A percentile compares a stretch with the other conserved stretches of the same genome.
Conservation (phyloP, 225 moss, liverwort and hornwort species). For the Physcomitrium patens region DNA sequence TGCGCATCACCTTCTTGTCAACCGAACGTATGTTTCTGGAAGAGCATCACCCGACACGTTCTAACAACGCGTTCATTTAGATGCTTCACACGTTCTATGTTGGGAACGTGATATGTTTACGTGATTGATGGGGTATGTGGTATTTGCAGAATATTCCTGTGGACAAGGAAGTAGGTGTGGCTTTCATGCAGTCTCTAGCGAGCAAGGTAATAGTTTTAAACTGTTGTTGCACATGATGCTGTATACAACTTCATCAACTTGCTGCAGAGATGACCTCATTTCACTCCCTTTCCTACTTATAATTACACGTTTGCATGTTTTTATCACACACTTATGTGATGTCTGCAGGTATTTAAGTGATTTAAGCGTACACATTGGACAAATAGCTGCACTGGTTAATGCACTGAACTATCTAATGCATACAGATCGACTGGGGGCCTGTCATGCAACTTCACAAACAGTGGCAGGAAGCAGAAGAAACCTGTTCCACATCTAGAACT, state of each 20-base stretch:
- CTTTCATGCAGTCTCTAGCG: constrained; percentile 62
- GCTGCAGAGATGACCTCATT: not conserved
- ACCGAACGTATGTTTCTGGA: constrained; percentile 15
- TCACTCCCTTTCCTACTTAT: constrained; percentile 4
- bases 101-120: constrained; percentile 1
- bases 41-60: constrained; percentile 19
- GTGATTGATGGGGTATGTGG: constrained; percentile 20
- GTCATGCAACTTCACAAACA: constrained; percentile 60
- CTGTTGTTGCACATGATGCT: constrained; percentile 10
- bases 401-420: constrained; percentile 14
- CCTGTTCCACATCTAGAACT: constrained; percentile 13
- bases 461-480: constrained; percentile 56
- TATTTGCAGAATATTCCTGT: constrained; percentile 65
- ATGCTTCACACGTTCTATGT: not conserved
- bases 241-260: not conserved
- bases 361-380: not conserved
- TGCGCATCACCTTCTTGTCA: constrained; percentile 22
- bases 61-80: constrained; percentile 4
- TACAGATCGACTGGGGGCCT: constrained; percentile 74
- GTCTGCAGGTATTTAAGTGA: constrained; percentile 1
- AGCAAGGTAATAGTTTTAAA: constrained; percentile 49
- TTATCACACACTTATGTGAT: constrained; percentile 15
- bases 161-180: constrained; percentile 64
- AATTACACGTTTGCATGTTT: constrained; percentile 19
- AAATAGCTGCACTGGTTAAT: constrained; percentile 20